Evolutionary conservation across 78 protist genomes (phyloP), one percentile per base, ranked within the genome.

Genomic region (Trichosphaerium sp.): DNA sequence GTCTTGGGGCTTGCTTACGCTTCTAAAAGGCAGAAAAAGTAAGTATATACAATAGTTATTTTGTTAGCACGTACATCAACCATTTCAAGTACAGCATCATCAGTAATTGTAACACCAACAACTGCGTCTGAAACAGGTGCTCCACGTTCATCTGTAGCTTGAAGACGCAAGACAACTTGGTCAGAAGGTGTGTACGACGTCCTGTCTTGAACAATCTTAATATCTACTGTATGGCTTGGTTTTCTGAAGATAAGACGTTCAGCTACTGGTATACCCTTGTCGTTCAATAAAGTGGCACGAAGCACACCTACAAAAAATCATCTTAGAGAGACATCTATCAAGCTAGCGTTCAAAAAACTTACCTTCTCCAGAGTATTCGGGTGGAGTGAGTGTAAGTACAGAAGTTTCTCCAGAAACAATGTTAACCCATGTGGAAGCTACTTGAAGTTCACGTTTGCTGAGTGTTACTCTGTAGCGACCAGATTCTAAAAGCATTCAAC

Each of bases 51-150:
- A n/a, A n/a, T n/a, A n/a, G n/a, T n/a, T n/a, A n/a, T n/a, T n/a
- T n/a, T n/a, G n/a, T n/a, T n/a, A n/a, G n/a, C n/a, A n/a, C n/a
- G n/a, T n/a, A n/a, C 47, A 43, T 63, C 68, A 11, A 15, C 47
- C 11, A 48, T 11, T 63, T 63, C 11, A 14, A 44, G 18, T 23
- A 63, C 68, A 18, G 68, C 11, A 14, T 63, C 68, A 63, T 63
- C 68, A 37, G 68, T 15, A 11, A 63, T 49, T 51, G 68, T 63
- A 29, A 63, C 68, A 63, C 52, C 11, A 63, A 63, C 18, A 63
- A 47, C 51, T 47, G 51, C 51, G 21, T 47, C 51, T n/a, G n/a
- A n/a, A 47, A 47, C 51, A n/a, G 51, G 51, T 47, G 21, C 21
- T 47, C 51, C 51, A 47, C 21, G 40, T n/a, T 21, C 21, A 47